Base-by-base conservation (phyloP, 108 stramenopile genomes). In the Fistulifera pelliculosa region DNA sequence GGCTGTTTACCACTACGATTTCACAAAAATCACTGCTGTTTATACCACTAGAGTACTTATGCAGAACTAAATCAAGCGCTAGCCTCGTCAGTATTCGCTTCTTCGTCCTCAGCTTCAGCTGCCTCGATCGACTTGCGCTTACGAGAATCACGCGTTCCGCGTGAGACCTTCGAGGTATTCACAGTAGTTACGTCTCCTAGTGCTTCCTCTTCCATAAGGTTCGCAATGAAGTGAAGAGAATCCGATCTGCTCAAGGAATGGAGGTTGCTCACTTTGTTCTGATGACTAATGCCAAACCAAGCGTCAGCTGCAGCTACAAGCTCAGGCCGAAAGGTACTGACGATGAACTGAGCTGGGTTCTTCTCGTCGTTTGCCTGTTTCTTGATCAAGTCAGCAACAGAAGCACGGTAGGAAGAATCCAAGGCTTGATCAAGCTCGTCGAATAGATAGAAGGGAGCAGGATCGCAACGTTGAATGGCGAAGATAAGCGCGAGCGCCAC, bases 391-490 rank as follows among this genome's bases (percentile, higher is more conserved):
- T 81, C 70, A 1, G 99, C 99, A 6, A 99, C 96, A 17, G 96
- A 81, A 28, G 91, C 75, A 43, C 99, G 90, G 62, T 99, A 88
- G 13, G 86, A 94, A 27, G 89, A 77, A 65, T 99, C 99, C 12
- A 98, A 70, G 1, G 99, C 97, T 71, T 97, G 96, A 58, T 96
- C 90, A 45, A 96, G 66, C 64, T 99, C 99, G 64, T 99, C 99
- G 71, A 99, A 98, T 26, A 99, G 82, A 62, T 98, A 98, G 65
- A 99, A 99, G 13, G 99, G 98, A 6, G 97, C 99, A 27, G 97
- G 97, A 67, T 99, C 99, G 65, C 96, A 98, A 27, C 97, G 79
- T 49, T 96, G 96, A 51, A 96, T 96, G 8, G 99, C 96, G 69
- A 99, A 98, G 54, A 99, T 98, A 51, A 98, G 84, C 28, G 96